These are phyloP conservation scores for Calonectria pauciramosa DNA, from an alignment of 2,329 filamentous ascomycete species.

Conservation along the genomic window DNA sequence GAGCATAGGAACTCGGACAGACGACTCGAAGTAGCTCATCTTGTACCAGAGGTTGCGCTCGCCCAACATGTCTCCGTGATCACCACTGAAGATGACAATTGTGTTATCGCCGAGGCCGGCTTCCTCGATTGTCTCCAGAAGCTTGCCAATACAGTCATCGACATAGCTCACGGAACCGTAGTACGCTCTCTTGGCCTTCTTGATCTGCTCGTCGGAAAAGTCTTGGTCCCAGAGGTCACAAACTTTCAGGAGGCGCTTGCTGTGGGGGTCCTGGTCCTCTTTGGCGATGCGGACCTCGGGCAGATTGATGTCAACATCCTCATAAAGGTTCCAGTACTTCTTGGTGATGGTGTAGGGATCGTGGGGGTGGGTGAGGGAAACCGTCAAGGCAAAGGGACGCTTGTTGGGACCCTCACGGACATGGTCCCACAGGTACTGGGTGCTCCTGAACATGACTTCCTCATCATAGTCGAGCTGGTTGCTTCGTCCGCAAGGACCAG, in stretches of 20 bases:
- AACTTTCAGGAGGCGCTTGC: conserved; percentile 86
- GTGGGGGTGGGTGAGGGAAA: conserved; percentile 94
- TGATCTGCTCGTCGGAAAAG: conserved; percentile 88
- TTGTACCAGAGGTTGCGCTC: conserved; percentile 96
- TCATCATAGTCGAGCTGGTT: conserved; percentile 98
- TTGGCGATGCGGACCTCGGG: conserved; percentile 84
- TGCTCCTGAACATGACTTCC: conserved; percentile 93
- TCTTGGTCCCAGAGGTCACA: conserved; percentile 89
- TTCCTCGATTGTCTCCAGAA: conserved; percentile 82
- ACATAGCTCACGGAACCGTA: conserved; percentile 95
- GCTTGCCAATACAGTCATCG: conserved; percentile 89
- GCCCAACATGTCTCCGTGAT: conserved; percentile 96
- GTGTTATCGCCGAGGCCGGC: conserved; percentile 88
- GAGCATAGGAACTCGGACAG: conserved; percentile 88
- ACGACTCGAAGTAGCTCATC: conserved; percentile 97
- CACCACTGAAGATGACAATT: conserved; percentile 91
- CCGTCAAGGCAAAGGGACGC: conserved; percentile 88
- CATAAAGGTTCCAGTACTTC: conserved; percentile 94
- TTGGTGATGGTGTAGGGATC: conserved; percentile 95
- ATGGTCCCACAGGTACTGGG: conserved; percentile 91
- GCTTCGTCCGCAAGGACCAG: conserved; percentile 88
- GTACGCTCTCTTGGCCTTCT: conserved; percentile 87
- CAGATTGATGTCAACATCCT: conserved; percentile 87
- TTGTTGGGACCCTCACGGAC: conserved; percentile 81
- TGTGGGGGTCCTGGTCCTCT: conserved; percentile 88